Base-by-base conservation (phyloP, 2,329 filamentous ascomycete species). In the Ophiostoma sp. region DNA sequence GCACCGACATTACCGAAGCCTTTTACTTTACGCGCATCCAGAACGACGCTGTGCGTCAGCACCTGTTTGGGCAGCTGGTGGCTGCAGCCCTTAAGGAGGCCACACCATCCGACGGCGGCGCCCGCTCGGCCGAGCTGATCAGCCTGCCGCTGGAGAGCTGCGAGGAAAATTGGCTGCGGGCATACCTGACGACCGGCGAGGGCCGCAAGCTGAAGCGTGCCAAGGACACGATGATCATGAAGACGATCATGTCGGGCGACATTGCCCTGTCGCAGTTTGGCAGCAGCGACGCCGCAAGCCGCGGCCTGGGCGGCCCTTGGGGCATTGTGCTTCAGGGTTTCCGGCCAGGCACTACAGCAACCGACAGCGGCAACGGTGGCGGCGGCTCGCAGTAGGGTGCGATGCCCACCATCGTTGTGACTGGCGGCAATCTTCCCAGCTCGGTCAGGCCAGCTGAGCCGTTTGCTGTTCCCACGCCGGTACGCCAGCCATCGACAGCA, bases 111-210 rank as follows among this genome's bases (percentile, higher is more conserved):
- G 74, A 77, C 4, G 78, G 82, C 52, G 23, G 64, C 35, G 54
- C 57, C 31, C 60, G 67, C 64, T 64, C 88, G 0, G 85, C 87
- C 65, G 90, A 94, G 77, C 82, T 96, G 0, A 85, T 92, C 10
- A 89, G 89, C 72, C 79, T 94, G 72, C 90, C 92, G 0, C 85
- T 96, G n/a, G 87, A 87, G 71, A 77, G 82, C 1, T 81, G 86
- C 23, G 93, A 96, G 76, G 91, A 94, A 76, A 77, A 77, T 4
- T 94, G 91, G 90, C 87, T 96, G 72, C 87, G 90, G 74, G 86
- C 90, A 35, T 90, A 85, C 71, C 80, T 96, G 52, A 82, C 86
- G 0, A 81, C 82, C 4, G 89, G 90, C 13, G 86, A 87, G 64
- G 90, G 90, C 2, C 87, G 87, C 75, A 84, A 82, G 60, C 79